phyloP scores from a whole-genome alignment of 1,139 yeast species.

The Wickerhamomyces sp. region DNA sequence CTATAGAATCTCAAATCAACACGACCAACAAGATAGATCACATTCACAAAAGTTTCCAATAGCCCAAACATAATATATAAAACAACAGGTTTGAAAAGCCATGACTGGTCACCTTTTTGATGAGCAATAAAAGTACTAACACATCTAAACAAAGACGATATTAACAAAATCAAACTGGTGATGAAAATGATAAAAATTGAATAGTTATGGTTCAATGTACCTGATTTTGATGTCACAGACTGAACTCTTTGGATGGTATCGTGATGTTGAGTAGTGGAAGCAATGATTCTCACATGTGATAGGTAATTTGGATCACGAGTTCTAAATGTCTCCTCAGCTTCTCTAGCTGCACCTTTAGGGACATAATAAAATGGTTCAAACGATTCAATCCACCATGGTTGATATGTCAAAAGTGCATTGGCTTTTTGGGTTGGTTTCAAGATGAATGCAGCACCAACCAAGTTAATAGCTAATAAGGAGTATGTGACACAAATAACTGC shows the following conservation, averaged over 20 bases:
- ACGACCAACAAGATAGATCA: constrained; percentile 55
- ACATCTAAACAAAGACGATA: constrained; percentile 56
- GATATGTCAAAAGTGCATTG: constrained; percentile 54
- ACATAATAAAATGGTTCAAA: constrained; percentile 54
- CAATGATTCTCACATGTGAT: constrained; percentile 38
- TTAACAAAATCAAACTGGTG: constrained; percentile 50
- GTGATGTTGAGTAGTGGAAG: constrained; percentile 32
- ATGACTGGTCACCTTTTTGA: constrained; percentile 30
- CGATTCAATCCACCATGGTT: constrained; percentile 77
- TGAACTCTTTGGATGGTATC: constrained; percentile 30
- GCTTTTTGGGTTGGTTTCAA: constrained; percentile 55
- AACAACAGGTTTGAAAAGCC: constrained; percentile 49
- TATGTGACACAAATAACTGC: constrained; percentile 54
- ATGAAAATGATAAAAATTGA: constrained; percentile 41
- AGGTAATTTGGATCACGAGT: constrained; percentile 49
- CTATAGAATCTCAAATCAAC: constrained; percentile 75
- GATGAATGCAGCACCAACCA: constrained; percentile 49
- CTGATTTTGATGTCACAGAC: constrained; percentile 28
- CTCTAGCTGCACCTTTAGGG: constrained; percentile 40
- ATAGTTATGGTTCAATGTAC: constrained; percentile 42
- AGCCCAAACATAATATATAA: constrained; percentile 69
- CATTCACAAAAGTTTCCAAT: constrained; percentile 52
- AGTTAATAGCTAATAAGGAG: constrained; percentile 47
- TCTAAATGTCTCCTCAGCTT: constrained; percentile 50
- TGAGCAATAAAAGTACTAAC: constrained; percentile 46